Evolutionary conservation across 2,329 filamentous ascomycete genomes (phyloP), one percentile per base, ranked within the genome.

Genomic region (Elsinoe batatas): DNA sequence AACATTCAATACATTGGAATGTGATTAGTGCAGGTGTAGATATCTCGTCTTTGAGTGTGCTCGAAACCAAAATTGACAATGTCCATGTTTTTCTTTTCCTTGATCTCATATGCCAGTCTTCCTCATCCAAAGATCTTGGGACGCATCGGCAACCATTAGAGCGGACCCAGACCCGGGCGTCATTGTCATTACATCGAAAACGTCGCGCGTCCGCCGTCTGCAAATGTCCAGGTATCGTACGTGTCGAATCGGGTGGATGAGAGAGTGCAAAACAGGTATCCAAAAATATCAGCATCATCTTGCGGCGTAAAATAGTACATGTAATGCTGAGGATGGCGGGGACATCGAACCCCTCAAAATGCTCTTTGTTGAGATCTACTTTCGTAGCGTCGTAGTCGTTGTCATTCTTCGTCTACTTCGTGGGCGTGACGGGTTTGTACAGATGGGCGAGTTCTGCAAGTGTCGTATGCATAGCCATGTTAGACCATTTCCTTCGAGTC

Each of bases 401-500:
- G 58, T 60, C 58, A 58, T 60, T 58, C 58, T 58, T 60, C 58
- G 55, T 60, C 58, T 57, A 60, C 58, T 55, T 60, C 58, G 56
- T 60, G 57, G 58, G 56, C 54, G 58, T 57, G 58, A 53, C 44
- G 46, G 15, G 36, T 33, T 22, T 13, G 38, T 44, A 18, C 38
- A 47, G 42, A 55, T 47, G 8, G 32, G 38, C 12, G 6, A n/a
- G 17, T 46, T 30, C 38, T 46, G 42, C 42, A 13, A 13, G 36
- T 55, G 20, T 26, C 42, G n/a, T 26, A 20, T 35, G 33, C 11
- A 17, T 12, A 26, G n/a, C 30, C 11, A 17, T 20, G 22, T 3
- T 8, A 12, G 38, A 12, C 26, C 22, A 13, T 15, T 12, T 30
- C 30, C 11, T 3, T 13, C 17, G 40, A 22, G 32, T 8, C 11